Evolutionary conservation across 1,139 yeast genomes (phyloP), one percentile per base, ranked within the genome.

Genomic region (Saccharomyces hybrid): DNA sequence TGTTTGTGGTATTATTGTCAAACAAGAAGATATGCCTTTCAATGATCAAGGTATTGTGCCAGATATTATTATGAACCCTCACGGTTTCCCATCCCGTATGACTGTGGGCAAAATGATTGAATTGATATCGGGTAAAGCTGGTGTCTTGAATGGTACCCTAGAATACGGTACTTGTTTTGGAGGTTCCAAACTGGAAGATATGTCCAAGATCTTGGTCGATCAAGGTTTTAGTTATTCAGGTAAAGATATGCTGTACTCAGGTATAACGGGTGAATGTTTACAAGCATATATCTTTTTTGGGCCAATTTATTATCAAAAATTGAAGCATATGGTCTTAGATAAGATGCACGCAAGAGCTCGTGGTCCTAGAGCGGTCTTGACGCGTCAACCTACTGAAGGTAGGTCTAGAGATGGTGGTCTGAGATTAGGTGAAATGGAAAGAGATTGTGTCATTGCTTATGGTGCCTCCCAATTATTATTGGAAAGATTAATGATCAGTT

Each of bases 291-390:
- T 93, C 57, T 93, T 93, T 82, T 93, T 93, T 72, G 99, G 99
- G 1, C 99, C 99, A 25, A 93, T 93, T 61, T 93, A 93, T 73
- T 93, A 93, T 72, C 99, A 93, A 74, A 93, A 95, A 71, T 82
- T 93, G 78, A 93, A 95, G 79, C 99, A 93, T 73, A 93, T 93
- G 99, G 99, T 93, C 52, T 75, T 93, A 73, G 99, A 93, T 75
- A 93, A 95, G 74, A 93, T 93, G 98, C 99, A 93, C 69, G 99
- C 99, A 0, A 87, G 99, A 78, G 97, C 99, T 3, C 83, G 99
- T 71, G 99, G 99, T 57, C 99, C 99, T 54, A 83, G 98, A 63
- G 99, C 99, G 0, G 99, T 95, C 23, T 78, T 93, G 60, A 93
- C 99, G 3, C 84, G 99, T 73, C 99, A 93, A 73, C 99, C 99